Evolutionary conservation across 495 filamentous ascomycete species (phyloP), one percentile per base, ranked within the genome.

Genomic region (Penicillium lagena): DNA sequence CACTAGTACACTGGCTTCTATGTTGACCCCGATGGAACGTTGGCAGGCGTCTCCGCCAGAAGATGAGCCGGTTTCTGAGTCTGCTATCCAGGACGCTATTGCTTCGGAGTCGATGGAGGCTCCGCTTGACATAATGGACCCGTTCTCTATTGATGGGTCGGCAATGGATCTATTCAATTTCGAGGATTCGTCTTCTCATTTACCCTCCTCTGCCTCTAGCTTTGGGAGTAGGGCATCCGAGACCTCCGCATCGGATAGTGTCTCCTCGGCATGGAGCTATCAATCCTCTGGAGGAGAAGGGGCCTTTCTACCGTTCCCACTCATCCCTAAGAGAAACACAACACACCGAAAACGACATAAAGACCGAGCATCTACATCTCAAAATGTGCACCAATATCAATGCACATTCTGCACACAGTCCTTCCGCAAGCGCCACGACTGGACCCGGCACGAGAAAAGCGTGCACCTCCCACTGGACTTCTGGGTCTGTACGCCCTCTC

Each of bases 321-420:
- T 51, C 1, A 49, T 48, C 5, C 43, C 47, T 2, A 48, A 50
- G 31, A 30, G 44, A 40, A 29, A 45, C 35, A 33, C 48, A 33
- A 28, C 45, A 27, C 38, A 43, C 34, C 33, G 59, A 53, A 35
- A 80, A 71, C 27, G 50, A 75, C 40, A 76, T 67, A 54, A 70
- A 68, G 80, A 14, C 65, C 78, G 76, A 5, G 55, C 59, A 3
- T 10, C 49, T 29, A 49, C 46, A 22, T 22, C 22, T 4, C 3
- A 22, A 2, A 6, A 22, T 22, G 22, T 3, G 2, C 22, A 22
- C 22, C 22, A 22, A 39, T 93, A 82, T 64, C 83, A 90, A 55
- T 93, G 87, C 60, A 93, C 87, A 8, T 93, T 93, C 67, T 93
- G 87, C 57, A 81, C 80, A 1, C 81, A 87, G 44, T 84, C 80